Base-by-base conservation (phyloP, 1,284 basidiomycete species). In the Malassezia yamatoensis region DNA sequence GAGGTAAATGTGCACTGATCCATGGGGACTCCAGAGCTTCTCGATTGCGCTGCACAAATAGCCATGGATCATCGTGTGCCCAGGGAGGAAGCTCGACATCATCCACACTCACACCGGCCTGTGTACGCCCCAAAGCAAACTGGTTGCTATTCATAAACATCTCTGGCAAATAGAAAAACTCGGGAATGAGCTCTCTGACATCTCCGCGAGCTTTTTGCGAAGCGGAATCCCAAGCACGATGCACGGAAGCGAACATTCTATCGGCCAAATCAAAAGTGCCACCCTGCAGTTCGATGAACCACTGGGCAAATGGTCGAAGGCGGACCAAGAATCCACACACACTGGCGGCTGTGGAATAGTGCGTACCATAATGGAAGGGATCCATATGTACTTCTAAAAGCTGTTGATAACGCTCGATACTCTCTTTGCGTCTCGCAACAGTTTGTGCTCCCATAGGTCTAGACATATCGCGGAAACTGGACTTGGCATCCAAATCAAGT, bases 251-350 rank as follows among this genome's bases (percentile, higher is more conserved):
- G 76, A 96, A 96, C 12, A 94, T 77, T 21, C 91, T 81, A 77
- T 96, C 90, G 0, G 91, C 89, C n/a, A 94, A 77, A 78, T 96
- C 91, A 83, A 90, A 96, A 65, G 86, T 86, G n/a, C 90, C 70
- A 16, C 70, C 70, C 47, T 73, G 69, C 44, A 73, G 49, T 7
- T 63, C 66, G 37, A 66, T 60, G 35, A 72, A 53, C 21, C 68
- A 37, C 6, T 64, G 57, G 41, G 69, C 63, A 48, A 66, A 73
- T 0, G 91, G 91, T 10, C 86, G 83, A 65, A 93, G 77, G 11
- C 91, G 82, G 59, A 96, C 93, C 68, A 96, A 78, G 77, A 87
- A 96, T 63, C 93, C 90, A 77, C 90, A 93, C 34, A 93, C 88
- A 57, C 90, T 94, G 85, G 94, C 93, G 0, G 90, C 93, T 5